Conservation (phyloP, 768 basidiomycete genomes). For the Boletus sp. region DNA sequence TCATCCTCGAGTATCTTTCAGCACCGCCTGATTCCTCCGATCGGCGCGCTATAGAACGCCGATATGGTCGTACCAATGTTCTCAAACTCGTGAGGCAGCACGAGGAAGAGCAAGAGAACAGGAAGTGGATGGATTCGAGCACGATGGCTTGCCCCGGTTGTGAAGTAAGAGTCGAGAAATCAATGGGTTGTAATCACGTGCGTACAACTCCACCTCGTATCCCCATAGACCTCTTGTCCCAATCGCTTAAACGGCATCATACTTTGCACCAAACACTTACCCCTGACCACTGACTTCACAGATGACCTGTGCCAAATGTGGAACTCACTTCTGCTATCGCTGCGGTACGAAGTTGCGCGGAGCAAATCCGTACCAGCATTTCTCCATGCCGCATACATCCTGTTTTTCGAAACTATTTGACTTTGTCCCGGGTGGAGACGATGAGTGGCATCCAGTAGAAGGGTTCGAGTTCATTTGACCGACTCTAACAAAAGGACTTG, state of each 20-base stretch:
- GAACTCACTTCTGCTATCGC: slow-evolving; percentile 78
- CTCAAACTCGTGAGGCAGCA: slow-evolving; percentile 57
- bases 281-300: slow-evolving; percentile 26
- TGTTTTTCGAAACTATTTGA: slow-evolving; percentile 76
- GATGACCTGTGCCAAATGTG: slow-evolving; percentile 81
- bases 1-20: slow-evolving; percentile 67
- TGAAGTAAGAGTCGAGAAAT: slow-evolving; percentile 69
- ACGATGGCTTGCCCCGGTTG: slow-evolving; percentile 79
- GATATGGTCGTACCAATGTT: slow-evolving; percentile 64
- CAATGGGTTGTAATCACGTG: slow-evolving; percentile 86
- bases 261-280: background rate
- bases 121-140: slow-evolving; percentile 64
- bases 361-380: slow-evolving; percentile 65
- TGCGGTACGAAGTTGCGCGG: slow-evolving; percentile 57
- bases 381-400: slow-evolving; percentile 46
- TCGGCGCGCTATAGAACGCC: slow-evolving; percentile 54
- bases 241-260: too few relatives aligned
- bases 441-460: slow-evolving; percentile 50
- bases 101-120: slow-evolving; percentile 73
- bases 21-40: slow-evolving; percentile 50
- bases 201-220: slow-evolving; percentile 23
- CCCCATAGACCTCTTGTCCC: background rate
- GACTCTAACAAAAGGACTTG: background rate
- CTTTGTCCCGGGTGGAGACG: slow-evolving; percentile 32
- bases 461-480: slow-evolving; percentile 32